Base-by-base conservation (phyloP, 1,284 basidiomycete genomes). In the Pholiota adiposa region DNA sequence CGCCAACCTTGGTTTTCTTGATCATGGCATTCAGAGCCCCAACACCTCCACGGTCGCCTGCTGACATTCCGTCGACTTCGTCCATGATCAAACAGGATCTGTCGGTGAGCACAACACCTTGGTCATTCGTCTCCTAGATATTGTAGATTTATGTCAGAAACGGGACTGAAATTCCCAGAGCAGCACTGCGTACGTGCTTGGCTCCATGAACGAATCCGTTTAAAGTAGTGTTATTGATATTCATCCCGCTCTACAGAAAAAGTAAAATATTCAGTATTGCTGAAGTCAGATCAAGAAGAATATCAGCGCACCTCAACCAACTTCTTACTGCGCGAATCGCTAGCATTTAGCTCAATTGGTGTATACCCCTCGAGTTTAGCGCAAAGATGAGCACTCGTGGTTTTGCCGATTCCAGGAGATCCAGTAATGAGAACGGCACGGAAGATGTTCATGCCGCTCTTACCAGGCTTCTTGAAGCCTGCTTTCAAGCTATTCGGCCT, bases 31-130 rank as follows among this genome's bases (percentile, higher is more conserved):
- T 96, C 68, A 99, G 77, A 7, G 97, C 97, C 29, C 94, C 96
- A 1, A 98, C 92, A 63, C 97, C 97, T 19, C 97, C 97, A 53
- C 97, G 84, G 75, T 99, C 97, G 25, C 97, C 97, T 2, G 94
- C 93, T 5, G 95, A 97, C 96, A 99, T 99, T 7, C 97, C 97
- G 68, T 99, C 97, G 0, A 99, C 97, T 74, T 99, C 97, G 72
- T 99, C 97, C 95, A 99, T 98, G 73, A 99, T 98, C 46, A 99
- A 78, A 65, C 95, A 94, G 0, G 92, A 88, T 68, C 84, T 87
- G 65, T 93, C 86, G 0, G 91, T 93, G 62, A 98, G 86, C 11
- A 79, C 70, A 2, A 96, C 76, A 1, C 89, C 92, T 2, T 85
- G 79, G 0, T 85, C 85, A 61, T 92, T 90, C 1, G 84, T 87